Conservation (phyloP, 2,329 filamentous ascomycete species). For the Phialemonium atrogriseum region DNA sequence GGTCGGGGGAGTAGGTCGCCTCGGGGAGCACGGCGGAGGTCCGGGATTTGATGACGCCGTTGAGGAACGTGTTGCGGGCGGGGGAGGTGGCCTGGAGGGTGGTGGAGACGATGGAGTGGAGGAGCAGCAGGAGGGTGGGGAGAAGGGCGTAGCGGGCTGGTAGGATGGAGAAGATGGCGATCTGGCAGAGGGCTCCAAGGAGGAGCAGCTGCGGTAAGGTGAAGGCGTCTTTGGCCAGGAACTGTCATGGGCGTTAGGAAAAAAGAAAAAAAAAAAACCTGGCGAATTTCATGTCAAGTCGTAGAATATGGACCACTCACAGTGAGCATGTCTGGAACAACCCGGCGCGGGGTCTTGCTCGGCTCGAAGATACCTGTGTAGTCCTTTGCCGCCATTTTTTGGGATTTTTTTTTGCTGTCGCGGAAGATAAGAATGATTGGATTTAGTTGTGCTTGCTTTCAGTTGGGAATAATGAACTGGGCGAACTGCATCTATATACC, state of each 20-base stretch:
- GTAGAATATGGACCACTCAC: no score
- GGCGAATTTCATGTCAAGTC: no score
- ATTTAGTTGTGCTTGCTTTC: no score
- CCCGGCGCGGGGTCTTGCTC: background rate
- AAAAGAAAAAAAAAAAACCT: no score
- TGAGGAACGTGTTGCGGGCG: slow-evolving; percentile 13
- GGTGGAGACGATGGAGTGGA: slow-evolving; percentile 22
- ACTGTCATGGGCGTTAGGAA: no score
- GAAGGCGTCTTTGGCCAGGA: slow-evolving; percentile 25
- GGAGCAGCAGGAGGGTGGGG: slow-evolving; percentile 20
- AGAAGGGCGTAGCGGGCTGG: slow-evolving; percentile 26
- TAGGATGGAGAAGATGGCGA: slow-evolving; percentile 21
- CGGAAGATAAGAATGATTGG: no score
- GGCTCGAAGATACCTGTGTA: background rate
- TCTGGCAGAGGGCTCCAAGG: slow-evolving; percentile 26
- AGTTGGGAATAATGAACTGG: no score
- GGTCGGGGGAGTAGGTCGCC: background rate
- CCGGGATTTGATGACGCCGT: slow-evolving; percentile 22
- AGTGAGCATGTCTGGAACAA: no score
- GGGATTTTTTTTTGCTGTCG: no score
- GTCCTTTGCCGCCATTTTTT: no score
- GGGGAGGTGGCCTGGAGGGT: slow-evolving; percentile 14
- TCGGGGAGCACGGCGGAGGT: slow-evolving; percentile 24
- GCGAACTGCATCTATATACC: no score
- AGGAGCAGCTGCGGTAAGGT: slow-evolving; percentile 22